Evolutionary conservation across 495 filamentous ascomycete genomes (phyloP), one percentile per base, ranked within the genome.

Genomic region (Penicillium roqueforti): DNA sequence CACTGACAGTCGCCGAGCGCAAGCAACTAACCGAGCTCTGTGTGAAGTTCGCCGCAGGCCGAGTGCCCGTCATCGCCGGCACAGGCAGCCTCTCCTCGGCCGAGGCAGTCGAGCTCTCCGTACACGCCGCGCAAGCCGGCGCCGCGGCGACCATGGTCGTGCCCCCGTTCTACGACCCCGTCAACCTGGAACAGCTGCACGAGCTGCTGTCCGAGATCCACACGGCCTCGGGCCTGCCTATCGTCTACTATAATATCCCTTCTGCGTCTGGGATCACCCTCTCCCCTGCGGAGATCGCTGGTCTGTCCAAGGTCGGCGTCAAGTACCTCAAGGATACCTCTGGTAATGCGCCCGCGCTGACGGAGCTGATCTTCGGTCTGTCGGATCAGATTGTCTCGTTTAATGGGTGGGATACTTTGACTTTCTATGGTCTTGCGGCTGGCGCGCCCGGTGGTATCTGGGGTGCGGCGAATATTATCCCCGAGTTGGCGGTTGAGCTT

Each of bases 201-300:
- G 69, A 68, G 51, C 43, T 72, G 9, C 52, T 74, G 34, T 29
- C n/a, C 1, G 68, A 68, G 41, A 66, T 73, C 14, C 63, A 66
- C 34, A 45, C 25, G 1, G 57, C 53, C 3, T 65, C 61, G 4
- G 43, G 57, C 11, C 55, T 71, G 10, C 70, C 68, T 0, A 71
- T 73, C 26, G 56, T 73, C 47, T 73, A 59, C 56, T 73, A 73
- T 51, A 68, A 73, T 22, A 73, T 73, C 22, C 70, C 70, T 16
- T 48, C 59, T 1, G 70, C 67, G 0, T 54, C 54, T 3, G 69
- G 66, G 0, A 10, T 69, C 26, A 69, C 52, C 6, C 57, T 73
- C 3, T 47, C 55, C 0, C 68, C 68, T 3, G 3, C 20, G 4
- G 57, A 71, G 50, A 60, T 73, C 11, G 69, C 68, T 1, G 64